A percentile compares a stretch with the other conserved stretches of the same genome.
Conservation (phyloP, 2,329 filamentous ascomycete species). For the Geosmithia flava region DNA sequence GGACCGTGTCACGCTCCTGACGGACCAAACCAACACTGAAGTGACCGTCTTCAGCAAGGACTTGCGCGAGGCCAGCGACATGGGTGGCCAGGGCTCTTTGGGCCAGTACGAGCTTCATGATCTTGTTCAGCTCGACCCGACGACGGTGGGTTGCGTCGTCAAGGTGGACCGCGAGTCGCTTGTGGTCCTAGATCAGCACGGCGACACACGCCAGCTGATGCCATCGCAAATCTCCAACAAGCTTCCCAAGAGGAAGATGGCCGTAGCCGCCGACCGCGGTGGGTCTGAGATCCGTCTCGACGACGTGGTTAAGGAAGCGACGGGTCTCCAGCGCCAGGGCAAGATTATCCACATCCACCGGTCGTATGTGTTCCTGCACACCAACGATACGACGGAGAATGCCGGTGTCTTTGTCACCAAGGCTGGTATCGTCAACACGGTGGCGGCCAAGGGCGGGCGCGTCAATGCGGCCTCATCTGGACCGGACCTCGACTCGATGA, state of each 20-base stretch:
- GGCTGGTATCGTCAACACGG: constrained; percentile 73
- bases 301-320: constrained; percentile 83
- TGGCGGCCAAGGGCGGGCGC: constrained; percentile 88
- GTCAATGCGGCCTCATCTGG: constrained; percentile 47
- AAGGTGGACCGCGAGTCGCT: constrained; percentile 92
- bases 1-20: constrained; percentile 84
- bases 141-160: constrained; percentile 85
- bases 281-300: constrained; percentile 87
- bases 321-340: constrained; percentile 74
- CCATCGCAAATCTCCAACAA: constrained; percentile 89
- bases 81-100: constrained; percentile 71
- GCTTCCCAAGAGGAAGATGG: constrained; percentile 67
- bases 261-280: constrained; percentile 84
- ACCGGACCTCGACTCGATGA: constrained; percentile 82
- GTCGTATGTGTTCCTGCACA: constrained; percentile 84
- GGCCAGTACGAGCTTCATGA: constrained; percentile 89
- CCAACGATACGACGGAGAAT: constrained; percentile 73
- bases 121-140: constrained; percentile 82
- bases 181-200: constrained; percentile 81
- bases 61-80: constrained; percentile 82
- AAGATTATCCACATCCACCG: constrained; percentile 90
- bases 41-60: constrained; percentile 98
- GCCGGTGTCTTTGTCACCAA: constrained; percentile 81
- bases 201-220: constrained; percentile 67
- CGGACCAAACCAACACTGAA: constrained; percentile 84